Base-by-base conservation (phyloP, 495 filamentous ascomycete species). In the Endocarpon pusillum region DNA sequence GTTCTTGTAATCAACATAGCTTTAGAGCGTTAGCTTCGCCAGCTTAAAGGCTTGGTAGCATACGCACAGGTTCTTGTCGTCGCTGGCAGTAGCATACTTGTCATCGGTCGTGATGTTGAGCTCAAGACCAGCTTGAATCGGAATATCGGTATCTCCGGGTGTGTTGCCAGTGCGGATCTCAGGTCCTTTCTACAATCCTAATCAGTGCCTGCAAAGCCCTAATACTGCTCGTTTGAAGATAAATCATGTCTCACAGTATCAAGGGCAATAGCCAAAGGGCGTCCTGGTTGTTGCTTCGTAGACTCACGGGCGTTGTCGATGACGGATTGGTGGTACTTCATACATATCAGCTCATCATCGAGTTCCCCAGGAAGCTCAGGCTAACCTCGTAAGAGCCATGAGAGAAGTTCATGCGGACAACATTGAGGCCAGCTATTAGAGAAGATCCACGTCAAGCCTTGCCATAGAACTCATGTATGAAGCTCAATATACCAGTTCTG, bases 381-480 rank as follows among this genome's bases (percentile, higher is more conserved):
- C 54, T 41, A 51, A 76, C 72, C 59, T 91, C 86, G 58, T 97
- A 84, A 44, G 80, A 79, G 46, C 89, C 89, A 57, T 97, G 89
- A 42, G 87, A 94, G 58, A 96, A 97, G 73, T 97, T 97, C 85
- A 94, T 91, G 56, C 89, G 91, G 42, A 94, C 89, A 41, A 97
- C 84, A 58, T 94, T 94, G 42, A 94, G 73, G 56, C 89, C 89
- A 42, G 74, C 76, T 76, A 39, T 41, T 32, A 32, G 32, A n/a
- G 26, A 21, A 40, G 37, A 51, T 54, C 36, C 55, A 39, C 19
- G 23, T 36, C 41, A 23, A 12, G 26, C 11, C 17, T 32, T 16
- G 22, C 21, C 12, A 19, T 21, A 14, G 33, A 11, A 18, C 22
- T 12, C 19, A 6, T 19, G 17, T n/a, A 20, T 19, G n/a, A n/a